Percentiles rank a stretch among this genome's conserved stretches.
Conservation (phyloP, 1,284 basidiomycete species). For the Trametes sp. region DNA sequence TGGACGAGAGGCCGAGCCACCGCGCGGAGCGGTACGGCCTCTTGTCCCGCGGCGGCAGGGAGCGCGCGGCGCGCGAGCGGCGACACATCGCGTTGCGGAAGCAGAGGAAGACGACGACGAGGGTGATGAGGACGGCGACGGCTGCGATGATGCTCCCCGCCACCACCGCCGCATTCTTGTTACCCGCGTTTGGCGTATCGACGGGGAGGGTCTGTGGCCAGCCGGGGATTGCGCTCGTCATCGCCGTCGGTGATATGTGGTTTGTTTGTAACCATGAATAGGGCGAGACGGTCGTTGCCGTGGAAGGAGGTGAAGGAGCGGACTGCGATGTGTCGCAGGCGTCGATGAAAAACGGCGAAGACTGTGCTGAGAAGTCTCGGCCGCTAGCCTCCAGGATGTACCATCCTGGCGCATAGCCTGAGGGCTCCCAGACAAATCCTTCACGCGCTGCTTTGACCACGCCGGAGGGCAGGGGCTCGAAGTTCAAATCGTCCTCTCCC, state of each 20-base stretch:
- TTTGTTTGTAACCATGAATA: too few relatives aligned
- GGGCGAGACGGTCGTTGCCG: background rate
- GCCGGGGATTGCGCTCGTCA: background rate
- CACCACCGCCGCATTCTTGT: conserved; percentile 40
- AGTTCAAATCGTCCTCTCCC: background rate
- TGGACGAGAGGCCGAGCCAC: conserved; percentile 36
- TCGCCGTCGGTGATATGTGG: background rate
- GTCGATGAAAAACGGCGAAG: background rate
- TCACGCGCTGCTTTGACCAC: background rate
- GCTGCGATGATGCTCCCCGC: conserved; percentile 47
- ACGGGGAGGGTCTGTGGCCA: background rate
- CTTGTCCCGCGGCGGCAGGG: conserved; percentile 1
- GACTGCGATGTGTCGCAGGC: background rate
- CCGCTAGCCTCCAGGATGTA: background rate
- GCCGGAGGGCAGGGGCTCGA: background rate
- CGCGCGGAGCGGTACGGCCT: conserved; percentile 17
- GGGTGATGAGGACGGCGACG: conserved; percentile 33
- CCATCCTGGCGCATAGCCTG: background rate
- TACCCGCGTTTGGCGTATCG: background rate
- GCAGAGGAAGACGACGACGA: conserved; percentile 34
- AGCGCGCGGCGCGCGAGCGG: conserved; percentile 9
- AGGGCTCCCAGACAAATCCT: background rate
- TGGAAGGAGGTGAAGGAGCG: background rate
- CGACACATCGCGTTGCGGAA: conserved; percentile 20
- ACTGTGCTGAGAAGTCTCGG: background rate